Conservation (phyloP, 2,329 filamentous ascomycete species). For the Neophaeococcomyces aloes region DNA sequence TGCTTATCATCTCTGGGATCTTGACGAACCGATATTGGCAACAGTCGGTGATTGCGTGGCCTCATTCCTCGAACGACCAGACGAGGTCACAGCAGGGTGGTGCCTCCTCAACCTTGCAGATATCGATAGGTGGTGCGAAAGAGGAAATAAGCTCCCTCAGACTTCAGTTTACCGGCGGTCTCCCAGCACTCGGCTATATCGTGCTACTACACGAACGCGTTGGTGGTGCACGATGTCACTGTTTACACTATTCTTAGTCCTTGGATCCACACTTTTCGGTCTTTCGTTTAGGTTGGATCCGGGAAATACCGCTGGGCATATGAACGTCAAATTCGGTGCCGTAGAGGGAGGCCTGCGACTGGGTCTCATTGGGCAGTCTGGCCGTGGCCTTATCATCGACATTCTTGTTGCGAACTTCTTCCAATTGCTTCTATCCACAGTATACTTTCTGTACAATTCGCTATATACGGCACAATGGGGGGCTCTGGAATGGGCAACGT, state of each 20-base stretch:
- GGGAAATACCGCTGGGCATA: neutral
- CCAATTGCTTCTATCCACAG: constrained; percentile 25
- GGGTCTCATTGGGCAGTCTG: neutral
- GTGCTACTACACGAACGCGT: neutral
- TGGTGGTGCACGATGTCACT: neutral
- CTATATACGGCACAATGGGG: constrained; percentile 36
- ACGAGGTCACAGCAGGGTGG: constrained; percentile 20
- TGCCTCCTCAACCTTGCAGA: constrained; percentile 12
- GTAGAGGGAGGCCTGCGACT: neutral
- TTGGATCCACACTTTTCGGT: neutral
- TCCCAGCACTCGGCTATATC: neutral
- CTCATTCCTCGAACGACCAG: constrained; percentile 25
- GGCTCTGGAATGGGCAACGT: constrained; percentile 38
- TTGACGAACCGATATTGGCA: constrained; percentile 16
- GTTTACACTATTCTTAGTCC: neutral
- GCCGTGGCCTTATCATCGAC: neutral
- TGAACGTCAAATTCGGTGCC: neutral
- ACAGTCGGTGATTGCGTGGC: constrained; percentile 28
- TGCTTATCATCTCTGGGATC: constrained; percentile 10
- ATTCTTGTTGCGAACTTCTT: constrained; percentile 26
- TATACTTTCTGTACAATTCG: constrained; percentile 28
- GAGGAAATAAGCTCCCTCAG: neutral
- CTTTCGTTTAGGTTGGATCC: neutral
- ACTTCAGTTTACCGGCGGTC: neutral
- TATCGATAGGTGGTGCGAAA: neutral